A percentile compares a stretch with the other conserved stretches of the same genome.
These are phyloP conservation scores for Aspergillus affinis DNA, from an alignment of 495 filamentous ascomycete genomes.

Conservation along the genomic window DNA sequence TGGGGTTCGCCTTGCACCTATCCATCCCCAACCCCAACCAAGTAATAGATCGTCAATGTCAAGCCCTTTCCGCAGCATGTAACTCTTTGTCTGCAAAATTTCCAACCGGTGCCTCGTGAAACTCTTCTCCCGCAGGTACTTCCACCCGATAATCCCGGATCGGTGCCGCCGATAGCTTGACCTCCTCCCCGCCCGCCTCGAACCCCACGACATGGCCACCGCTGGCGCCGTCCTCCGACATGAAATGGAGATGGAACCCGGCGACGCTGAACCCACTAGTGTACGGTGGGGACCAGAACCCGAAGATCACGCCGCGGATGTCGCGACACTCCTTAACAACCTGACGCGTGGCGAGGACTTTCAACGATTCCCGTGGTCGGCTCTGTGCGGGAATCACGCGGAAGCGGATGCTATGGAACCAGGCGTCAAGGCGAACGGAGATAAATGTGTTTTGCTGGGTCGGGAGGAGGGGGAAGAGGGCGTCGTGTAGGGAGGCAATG, in stretches of 20 bases:
- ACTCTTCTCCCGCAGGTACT: constrained; percentile 2
- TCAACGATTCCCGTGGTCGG: constrained; percentile 34
- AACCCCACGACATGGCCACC: constrained; percentile 53
- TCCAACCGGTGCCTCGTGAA: constrained; percentile 1
- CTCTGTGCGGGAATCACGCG: constrained; percentile 13
- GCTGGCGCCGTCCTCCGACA: constrained; percentile 37
- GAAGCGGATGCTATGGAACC: constrained; percentile 6
- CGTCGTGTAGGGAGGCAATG: constrained; percentile 5
- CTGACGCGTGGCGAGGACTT: constrained; percentile 42
- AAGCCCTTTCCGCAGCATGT: background rate
- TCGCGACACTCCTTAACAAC: constrained; percentile 31
- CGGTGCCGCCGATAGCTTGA: constrained; percentile 30
- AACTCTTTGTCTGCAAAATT: background rate
- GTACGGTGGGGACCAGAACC: constrained; percentile 48
- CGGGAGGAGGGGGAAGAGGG: constrained; percentile 16
- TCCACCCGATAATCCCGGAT: constrained; percentile 5
- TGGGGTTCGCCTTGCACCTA: too few relatives aligned
- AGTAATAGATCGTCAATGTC: too few relatives aligned
- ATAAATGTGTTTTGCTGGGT: constrained; percentile 18
- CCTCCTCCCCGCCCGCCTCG: constrained; percentile 35
- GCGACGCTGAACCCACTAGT: constrained; percentile 49
- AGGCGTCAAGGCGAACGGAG: constrained; percentile 7
- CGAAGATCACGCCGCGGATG: constrained; percentile 45
- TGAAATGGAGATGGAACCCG: constrained; percentile 54
- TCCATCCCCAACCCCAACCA: too few relatives aligned